phyloP scores from a whole-genome alignment of 2,329 filamentous ascomycete species.

The Phoma sp. region DNA sequence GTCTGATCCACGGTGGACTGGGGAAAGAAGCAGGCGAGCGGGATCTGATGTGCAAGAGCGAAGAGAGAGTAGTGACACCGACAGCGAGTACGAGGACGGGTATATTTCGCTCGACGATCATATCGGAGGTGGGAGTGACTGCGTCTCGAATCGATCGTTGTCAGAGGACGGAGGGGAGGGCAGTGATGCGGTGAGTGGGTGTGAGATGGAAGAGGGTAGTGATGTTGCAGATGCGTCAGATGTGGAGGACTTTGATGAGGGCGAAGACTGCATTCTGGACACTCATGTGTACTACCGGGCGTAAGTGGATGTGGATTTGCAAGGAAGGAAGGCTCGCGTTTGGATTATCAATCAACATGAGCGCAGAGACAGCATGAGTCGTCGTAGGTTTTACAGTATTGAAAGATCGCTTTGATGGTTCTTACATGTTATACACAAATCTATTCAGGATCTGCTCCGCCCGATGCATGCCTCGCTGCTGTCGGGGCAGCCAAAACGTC shows the following conservation, averaged over 20 bases:
- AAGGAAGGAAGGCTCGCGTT: no score
- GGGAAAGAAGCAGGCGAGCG: neutral
- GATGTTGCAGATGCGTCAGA: constrained; percentile 5
- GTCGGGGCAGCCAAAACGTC: neutral
- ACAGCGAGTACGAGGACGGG: constrained; percentile 5
- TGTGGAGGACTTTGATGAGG: neutral
- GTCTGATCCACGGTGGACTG: neutral
- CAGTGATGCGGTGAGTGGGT: neutral
- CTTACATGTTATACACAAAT: constrained; percentile 19
- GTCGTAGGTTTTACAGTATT: neutral
- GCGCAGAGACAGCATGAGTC: neutral
- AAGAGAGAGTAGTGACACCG: neutral
- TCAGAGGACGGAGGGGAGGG: constrained; percentile 4
- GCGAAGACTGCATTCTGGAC: constrained; percentile 5
- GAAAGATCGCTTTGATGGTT: neutral
- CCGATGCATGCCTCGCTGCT: constrained; percentile 3
- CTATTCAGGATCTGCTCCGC: constrained; percentile 6
- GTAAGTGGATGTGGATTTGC: neutral
- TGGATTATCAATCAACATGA: neutral
- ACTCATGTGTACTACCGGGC: neutral
- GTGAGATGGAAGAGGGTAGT: neutral
- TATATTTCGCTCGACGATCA: constrained; percentile 14
- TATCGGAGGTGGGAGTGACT: constrained; percentile 5
- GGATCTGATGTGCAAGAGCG: neutral
- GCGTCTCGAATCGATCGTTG: neutral